A percentile compares a stretch with the other conserved stretches of the same genome.
These are phyloP conservation scores for Sideroxylon spinosum DNA, from an alignment of 179 eudicot species.

Conservation along the genomic window DNA sequence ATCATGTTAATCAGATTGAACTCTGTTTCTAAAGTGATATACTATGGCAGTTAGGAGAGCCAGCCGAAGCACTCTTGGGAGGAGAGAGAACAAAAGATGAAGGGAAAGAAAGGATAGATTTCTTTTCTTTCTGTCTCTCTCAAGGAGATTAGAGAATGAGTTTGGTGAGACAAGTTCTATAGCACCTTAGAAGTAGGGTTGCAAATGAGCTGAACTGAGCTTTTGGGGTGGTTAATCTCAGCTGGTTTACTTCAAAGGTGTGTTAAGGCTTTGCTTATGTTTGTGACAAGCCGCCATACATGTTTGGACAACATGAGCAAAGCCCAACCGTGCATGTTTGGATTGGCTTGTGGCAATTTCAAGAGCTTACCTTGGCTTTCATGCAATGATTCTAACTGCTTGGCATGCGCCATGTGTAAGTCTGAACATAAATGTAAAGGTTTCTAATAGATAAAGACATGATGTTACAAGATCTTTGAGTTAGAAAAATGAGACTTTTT, in stretches of 20 bases:
- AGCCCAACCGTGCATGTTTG: not conserved
- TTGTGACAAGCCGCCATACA: not conserved
- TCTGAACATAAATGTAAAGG: no score
- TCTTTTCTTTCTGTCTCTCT: not conserved
- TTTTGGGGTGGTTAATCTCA: not conserved
- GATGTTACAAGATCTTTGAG: no score
- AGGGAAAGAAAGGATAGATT: not conserved
- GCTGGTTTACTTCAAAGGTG: conserved; percentile 1
- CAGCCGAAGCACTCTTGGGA: not conserved
- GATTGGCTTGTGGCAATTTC: not conserved
- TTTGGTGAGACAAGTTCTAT: not conserved
- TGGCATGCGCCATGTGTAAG: not conserved
- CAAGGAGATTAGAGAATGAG: not conserved
- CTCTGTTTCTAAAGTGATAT: not conserved
- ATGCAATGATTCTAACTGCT: not conserved
- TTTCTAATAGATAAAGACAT: no score
- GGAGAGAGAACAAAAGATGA: not conserved
- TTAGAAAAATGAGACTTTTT: no score
- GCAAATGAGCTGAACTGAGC: not conserved
- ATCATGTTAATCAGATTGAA: not conserved
- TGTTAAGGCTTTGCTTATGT: not conserved
- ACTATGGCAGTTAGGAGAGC: not conserved
- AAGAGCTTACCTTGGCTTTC: not conserved
- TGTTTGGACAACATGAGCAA: no score
- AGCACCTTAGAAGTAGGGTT: not conserved